A percentile compares a stretch with the other conserved stretches of the same genome.
Evolutionary conservation across 495 filamentous ascomycete genomes (phyloP).

Genomic region (Aspergillus leporis): DNA sequence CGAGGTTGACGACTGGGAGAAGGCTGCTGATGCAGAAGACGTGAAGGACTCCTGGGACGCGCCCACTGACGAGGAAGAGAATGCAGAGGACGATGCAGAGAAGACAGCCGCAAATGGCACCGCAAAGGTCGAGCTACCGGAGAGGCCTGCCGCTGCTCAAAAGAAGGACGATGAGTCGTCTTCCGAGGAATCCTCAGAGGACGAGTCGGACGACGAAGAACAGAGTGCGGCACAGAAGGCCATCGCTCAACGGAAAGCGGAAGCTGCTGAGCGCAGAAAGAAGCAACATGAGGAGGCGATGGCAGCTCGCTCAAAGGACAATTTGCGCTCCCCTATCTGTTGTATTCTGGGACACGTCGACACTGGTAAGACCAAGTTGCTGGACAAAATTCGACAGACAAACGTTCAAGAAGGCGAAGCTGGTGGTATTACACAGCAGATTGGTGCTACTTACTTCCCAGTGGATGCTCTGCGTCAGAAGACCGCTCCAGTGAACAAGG

Average conservation of each 20-base stretch:
- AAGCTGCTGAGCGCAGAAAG: constrained; percentile 85
- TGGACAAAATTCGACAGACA: constrained; percentile 98
- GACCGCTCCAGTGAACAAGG: constrained; percentile 88
- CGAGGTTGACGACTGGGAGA: constrained; percentile 87
- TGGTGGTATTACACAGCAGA: constrained; percentile 99
- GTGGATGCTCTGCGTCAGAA: constrained; percentile 90
- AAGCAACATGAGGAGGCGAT: constrained; percentile 88
- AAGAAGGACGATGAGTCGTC: constrained; percentile 24
- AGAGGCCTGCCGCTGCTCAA: neutral
- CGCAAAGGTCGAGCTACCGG: neutral
- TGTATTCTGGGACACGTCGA: constrained; percentile 99
- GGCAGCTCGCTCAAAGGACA: constrained; percentile 87
- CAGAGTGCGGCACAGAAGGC: constrained; percentile 65
- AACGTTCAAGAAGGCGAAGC: constrained; percentile 99
- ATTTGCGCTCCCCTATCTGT: constrained; percentile 97
- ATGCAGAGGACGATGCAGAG: constrained; percentile 4
- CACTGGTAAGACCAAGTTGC: constrained; percentile 98
- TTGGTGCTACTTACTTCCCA: constrained; percentile 99
- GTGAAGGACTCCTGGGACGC: constrained; percentile 97
- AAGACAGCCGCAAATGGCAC: constrained; percentile 2
- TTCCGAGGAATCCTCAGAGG: constrained; percentile 57
- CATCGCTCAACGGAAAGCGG: constrained; percentile 75
- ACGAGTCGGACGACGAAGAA: constrained; percentile 67
- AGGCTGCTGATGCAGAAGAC: constrained; percentile 73
- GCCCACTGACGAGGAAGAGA: constrained; percentile 66